Conservation (phyloP, 208 protist genomes). For the Acanthamoeba triangularis region DNA sequence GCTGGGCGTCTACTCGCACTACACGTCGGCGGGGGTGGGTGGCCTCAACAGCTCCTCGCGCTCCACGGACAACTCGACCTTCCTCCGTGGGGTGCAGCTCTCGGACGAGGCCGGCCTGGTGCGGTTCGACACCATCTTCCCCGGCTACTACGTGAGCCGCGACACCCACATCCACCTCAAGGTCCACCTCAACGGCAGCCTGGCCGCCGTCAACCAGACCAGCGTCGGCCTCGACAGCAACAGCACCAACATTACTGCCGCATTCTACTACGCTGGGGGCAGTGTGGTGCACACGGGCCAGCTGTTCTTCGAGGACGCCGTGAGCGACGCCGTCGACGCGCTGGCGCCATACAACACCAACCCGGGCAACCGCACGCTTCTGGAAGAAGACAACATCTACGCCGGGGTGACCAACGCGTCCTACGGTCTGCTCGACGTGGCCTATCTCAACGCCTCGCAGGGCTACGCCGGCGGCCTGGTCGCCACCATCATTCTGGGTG, state of each 20-base stretch:
- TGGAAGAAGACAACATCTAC: background rate
- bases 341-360: background rate
- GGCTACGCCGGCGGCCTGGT: conserved; percentile 17
- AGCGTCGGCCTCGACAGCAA: background rate
- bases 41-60: background rate
- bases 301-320: background rate
- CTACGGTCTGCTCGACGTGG: background rate
- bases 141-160: background rate
- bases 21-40: background rate
- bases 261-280: background rate
- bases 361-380: background rate
- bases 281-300: conserved; percentile 1
- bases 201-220: background rate
- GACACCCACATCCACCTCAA: conserved; percentile 48
- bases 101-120: background rate
- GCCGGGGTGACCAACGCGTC: background rate
- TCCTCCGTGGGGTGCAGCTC: background rate
- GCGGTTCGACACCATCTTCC: background rate
- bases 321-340: background rate
- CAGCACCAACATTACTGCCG: background rate
- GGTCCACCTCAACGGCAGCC: background rate
- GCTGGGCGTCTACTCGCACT: background rate
- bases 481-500: background rate
- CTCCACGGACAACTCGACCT: background rate
- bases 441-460: background rate